phyloP scores from a whole-genome alignment of 148 eudicot genomes.

The Arbutus unedo region DNA sequence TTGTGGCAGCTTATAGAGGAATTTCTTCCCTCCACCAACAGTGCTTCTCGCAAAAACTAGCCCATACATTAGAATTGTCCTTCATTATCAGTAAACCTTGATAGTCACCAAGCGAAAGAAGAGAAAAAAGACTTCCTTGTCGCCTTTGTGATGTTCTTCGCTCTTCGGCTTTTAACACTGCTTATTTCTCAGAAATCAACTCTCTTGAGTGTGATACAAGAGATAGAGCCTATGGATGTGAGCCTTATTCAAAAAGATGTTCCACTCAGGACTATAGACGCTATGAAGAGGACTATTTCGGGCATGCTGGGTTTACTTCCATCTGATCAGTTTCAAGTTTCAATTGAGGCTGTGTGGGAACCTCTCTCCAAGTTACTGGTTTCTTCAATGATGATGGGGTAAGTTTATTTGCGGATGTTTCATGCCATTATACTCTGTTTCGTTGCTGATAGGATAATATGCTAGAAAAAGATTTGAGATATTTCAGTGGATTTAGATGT shows the following conservation, averaged over 20 bases:
- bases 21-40: background rate
- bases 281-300: conserved; percentile 96
- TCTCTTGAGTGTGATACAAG: conserved; percentile 74
- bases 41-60: background rate
- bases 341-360: conserved; percentile 84
- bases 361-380: conserved; percentile 85
- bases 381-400: conserved; percentile 98
- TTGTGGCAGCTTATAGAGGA: background rate
- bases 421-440: background rate
- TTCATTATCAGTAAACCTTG: background rate
- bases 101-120: background rate
- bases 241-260: conserved; percentile 94
- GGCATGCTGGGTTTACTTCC: conserved; percentile 97
- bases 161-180: background rate
- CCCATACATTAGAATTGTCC: background rate
- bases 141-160: background rate
- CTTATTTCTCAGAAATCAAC: conserved; percentile 58
- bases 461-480: background rate
- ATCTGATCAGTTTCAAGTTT: conserved; percentile 89
- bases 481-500: conserved; percentile 6
- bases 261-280: conserved; percentile 80
- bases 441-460: conserved; percentile 4
- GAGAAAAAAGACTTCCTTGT: background rate
- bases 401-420: conserved; percentile 24
- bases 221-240: conserved; percentile 93